Percentiles rank a stretch among this genome's conserved stretches.
Evolutionary conservation across 495 filamentous ascomycete genomes (phyloP).

Genomic region (Neurospora sp.): DNA sequence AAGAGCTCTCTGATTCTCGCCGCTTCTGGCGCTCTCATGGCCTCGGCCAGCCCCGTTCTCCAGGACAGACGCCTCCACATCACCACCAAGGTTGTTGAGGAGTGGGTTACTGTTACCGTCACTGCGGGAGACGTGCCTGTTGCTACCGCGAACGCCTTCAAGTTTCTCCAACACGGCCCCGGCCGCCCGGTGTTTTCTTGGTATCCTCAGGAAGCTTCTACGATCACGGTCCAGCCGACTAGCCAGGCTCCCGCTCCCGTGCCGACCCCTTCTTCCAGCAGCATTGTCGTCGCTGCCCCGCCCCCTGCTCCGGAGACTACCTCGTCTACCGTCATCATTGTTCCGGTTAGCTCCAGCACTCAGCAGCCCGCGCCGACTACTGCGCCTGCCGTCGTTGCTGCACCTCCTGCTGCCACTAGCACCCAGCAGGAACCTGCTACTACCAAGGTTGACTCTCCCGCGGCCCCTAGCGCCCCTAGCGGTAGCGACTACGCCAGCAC

Average conservation of each 20-base stretch:
- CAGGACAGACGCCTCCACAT: constrained; percentile 48
- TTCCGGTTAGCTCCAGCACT: constrained; percentile 1
- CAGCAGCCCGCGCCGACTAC: neutral
- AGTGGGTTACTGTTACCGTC: constrained; percentile 52
- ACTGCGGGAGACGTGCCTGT: constrained; percentile 34
- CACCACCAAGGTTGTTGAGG: constrained; percentile 44
- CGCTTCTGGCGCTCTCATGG: constrained; percentile 52
- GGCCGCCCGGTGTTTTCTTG: constrained; percentile 4
- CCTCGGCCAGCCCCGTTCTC: constrained; percentile 47
- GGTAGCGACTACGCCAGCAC: constrained; percentile 22
- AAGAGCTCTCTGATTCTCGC: constrained; percentile 54
- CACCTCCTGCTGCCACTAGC: constrained; percentile 11
- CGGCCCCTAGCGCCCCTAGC: constrained; percentile 1
- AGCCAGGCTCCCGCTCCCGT: constrained; percentile 5
- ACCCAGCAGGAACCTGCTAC: neutral
- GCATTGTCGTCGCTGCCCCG: neutral
- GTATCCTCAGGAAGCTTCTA: constrained; percentile 7
- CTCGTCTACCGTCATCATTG: constrained; percentile 5
- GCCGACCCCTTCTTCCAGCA: constrained; percentile 1
- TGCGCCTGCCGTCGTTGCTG: neutral
- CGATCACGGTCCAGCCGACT: constrained; percentile 1
- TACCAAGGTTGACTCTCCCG: constrained; percentile 6
- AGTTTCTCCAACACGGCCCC: constrained; percentile 1
- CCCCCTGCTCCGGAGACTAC: constrained; percentile 8
- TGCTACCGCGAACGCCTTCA: constrained; percentile 4